Base-by-base conservation (phyloP, 345 rosid species). In the Leavenworthia alabamica region DNA sequence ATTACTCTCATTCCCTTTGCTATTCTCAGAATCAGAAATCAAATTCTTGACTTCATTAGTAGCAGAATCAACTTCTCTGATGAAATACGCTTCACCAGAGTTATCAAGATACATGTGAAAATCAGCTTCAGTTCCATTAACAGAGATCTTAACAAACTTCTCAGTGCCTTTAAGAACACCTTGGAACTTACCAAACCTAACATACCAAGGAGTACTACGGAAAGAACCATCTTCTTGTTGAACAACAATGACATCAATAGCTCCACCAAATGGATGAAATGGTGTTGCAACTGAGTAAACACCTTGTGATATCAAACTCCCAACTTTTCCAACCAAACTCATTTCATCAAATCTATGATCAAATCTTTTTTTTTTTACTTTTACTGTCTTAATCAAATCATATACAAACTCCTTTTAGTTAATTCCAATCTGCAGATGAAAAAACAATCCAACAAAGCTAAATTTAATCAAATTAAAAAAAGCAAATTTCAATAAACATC, bases 211-310 rank as follows among this genome's bases (percentile, higher is more conserved):
- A 0, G 94, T 83, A 70, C 96, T 88, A 17, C 80, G 81, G 62
- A 85, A 90, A 2, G 84, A 73, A 57, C 91, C 94, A 62, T 90
- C 94, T 68, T 84, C 80, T 79, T 90, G 97, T 67, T 78, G 86
- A 62, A 90, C 96, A 31, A 82, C 97, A 61, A 90, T 86, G 7
- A 85, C 87, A 75, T 90, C 97, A 72, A 90, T 84, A 52, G 97
- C 97, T 56, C 97, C 97, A 19, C 97, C 97, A 60, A 90, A 90
- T 1, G 96, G 97, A 75, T 90, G 97, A 65, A 90, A 90, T 0
- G 97, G 96, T 67, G 90, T 90, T 15, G 96, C 94, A 62, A 90
- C 94, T 26, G 93, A 85, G 77, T 90, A 83, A 26, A 87, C 93
- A 0, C 96, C 88, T 79, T 87, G 93, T 1, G 96, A 77, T 23